Evolutionary conservation across 352 stramenopile species (phyloP).

Genomic region (Elongisporangium undulatum): DNA sequence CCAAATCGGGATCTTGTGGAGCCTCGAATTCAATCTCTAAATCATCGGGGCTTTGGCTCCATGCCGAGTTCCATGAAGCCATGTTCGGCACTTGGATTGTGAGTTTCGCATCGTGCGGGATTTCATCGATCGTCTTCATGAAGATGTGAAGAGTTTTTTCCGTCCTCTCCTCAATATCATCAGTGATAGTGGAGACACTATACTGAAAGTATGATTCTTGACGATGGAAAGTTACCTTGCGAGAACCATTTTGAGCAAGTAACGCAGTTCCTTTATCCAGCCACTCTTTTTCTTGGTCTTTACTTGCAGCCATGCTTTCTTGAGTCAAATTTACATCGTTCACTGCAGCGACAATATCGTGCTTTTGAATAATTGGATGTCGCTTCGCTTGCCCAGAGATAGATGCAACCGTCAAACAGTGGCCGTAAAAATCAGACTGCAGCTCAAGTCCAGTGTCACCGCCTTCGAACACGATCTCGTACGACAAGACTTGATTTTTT

Average conservation of each 20-base stretch:
- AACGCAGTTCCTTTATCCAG: slow-evolving; percentile 18
- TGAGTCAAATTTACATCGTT: slow-evolving; percentile 21
- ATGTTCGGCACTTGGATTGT: slow-evolving; percentile 22
- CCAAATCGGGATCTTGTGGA: slow-evolving; percentile 25
- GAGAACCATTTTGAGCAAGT: slow-evolving; percentile 17
- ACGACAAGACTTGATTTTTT: slow-evolving; percentile 57
- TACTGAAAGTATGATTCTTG: slow-evolving; percentile 55
- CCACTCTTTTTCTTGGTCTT: slow-evolving; percentile 28
- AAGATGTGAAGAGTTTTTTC: slow-evolving; percentile 22
- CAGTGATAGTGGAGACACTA: neutral
- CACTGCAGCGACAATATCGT: slow-evolving; percentile 52
- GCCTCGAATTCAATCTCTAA: slow-evolving; percentile 24
- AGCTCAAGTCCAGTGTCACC: slow-evolving; percentile 35
- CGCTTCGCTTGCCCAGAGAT: slow-evolving; percentile 31
- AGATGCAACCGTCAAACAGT: slow-evolving; percentile 35
- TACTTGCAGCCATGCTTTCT: slow-evolving; percentile 16
- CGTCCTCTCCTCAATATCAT: slow-evolving; percentile 5
- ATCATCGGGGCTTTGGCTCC: slow-evolving; percentile 5
- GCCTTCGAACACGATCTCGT: slow-evolving; percentile 51
- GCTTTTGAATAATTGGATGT: slow-evolving; percentile 38
- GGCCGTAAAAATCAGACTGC: slow-evolving; percentile 53
- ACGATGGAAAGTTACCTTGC: slow-evolving; percentile 39
- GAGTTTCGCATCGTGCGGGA: slow-evolving; percentile 25
- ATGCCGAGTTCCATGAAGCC: slow-evolving; percentile 19
- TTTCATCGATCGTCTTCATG: slow-evolving; percentile 28